phyloP scores from a whole-genome alignment of 805 yeast genomes.

The Isabelozyma pseudorhagii region DNA sequence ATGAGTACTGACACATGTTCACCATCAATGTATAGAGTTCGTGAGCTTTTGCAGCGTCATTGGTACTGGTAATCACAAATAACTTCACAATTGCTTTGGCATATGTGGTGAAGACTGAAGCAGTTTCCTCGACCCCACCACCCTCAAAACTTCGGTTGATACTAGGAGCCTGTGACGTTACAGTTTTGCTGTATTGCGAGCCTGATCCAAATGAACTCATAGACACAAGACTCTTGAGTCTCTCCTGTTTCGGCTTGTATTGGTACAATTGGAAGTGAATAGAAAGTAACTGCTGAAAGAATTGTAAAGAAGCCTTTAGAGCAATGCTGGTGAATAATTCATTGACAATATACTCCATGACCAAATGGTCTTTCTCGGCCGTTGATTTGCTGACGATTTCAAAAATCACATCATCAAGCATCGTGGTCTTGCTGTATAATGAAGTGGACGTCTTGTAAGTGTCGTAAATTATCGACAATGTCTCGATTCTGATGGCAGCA shows the following conservation, averaged over 20 bases:
- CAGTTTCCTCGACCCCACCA: too few species aligned
- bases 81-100: slow-evolving; percentile 23
- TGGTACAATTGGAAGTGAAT: slow-evolving; percentile 9
- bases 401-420: slow-evolving; percentile 29
- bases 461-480: slow-evolving; percentile 32
- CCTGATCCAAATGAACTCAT: slow-evolving; percentile 17
- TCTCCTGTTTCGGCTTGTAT: slow-evolving; percentile 7
- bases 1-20: slow-evolving; percentile 31
- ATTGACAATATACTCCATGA: slow-evolving; percentile 27
- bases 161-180: not conserved
- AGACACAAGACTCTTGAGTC: slow-evolving; percentile 25
- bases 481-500: slow-evolving; percentile 23
- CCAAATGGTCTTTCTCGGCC: slow-evolving; percentile 24
- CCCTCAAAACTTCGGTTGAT: not conserved
- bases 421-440: slow-evolving; percentile 23
- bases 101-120: slow-evolving; percentile 9
- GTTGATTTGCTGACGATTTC: slow-evolving; percentile 27
- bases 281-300: slow-evolving; percentile 13
- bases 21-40: slow-evolving; percentile 28
- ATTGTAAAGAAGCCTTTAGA: slow-evolving; percentile 8
- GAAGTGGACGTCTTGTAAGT: slow-evolving; percentile 33
- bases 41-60: slow-evolving; percentile 23
- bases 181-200: slow-evolving; percentile 6
- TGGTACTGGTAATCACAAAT: slow-evolving; percentile 20
- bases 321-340: slow-evolving; percentile 22